phyloP scores from a whole-genome alignment of 495 filamentous ascomycete species.

The Mycothermus thermophilus region DNA sequence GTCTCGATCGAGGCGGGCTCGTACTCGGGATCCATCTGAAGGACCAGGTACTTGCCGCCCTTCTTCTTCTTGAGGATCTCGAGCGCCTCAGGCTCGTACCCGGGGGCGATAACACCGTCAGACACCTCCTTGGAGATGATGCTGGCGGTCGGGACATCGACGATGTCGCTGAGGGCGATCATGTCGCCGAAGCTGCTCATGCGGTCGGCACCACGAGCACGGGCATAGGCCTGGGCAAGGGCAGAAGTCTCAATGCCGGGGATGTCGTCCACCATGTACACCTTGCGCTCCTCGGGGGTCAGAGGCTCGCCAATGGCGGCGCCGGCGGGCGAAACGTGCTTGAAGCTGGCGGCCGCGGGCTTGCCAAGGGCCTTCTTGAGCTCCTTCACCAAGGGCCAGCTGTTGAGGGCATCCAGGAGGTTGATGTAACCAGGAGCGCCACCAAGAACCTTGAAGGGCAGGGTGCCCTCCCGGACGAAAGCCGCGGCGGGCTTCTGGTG shows the following conservation, averaged over 20 bases:
- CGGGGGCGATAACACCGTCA: slow-evolving; percentile 86
- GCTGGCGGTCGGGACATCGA: slow-evolving; percentile 83
- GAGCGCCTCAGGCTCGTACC: slow-evolving; percentile 69
- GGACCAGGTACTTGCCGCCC: slow-evolving; percentile 88
- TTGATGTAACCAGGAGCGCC: slow-evolving; percentile 95
- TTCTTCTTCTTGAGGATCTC: slow-evolving; percentile 97
- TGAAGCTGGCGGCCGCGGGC: slow-evolving; percentile 96
- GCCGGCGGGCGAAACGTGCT: slow-evolving; percentile 94
- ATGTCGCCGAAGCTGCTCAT: slow-evolving; percentile 97
- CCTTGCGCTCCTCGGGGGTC: slow-evolving; percentile 76
- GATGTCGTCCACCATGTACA: slow-evolving; percentile 97
- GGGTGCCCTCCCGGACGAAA: slow-evolving; percentile 50
- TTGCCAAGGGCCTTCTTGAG: slow-evolving; percentile 72
- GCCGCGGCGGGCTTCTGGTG: slow-evolving; percentile 93
- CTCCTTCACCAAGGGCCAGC: slow-evolving; percentile 94
- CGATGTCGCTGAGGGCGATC: slow-evolving; percentile 79
- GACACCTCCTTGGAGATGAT: slow-evolving; percentile 97
- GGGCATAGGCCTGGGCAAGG: slow-evolving; percentile 87
- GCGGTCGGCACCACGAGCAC: slow-evolving; percentile 85
- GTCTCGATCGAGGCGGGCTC: slow-evolving; percentile 61
- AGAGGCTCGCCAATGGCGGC: slow-evolving; percentile 85
- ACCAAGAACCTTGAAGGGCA: slow-evolving; percentile 95
- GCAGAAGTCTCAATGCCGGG: slow-evolving; percentile 68
- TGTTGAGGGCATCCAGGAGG: slow-evolving; percentile 88
- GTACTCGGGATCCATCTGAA: slow-evolving; percentile 85